phyloP scores from a whole-genome alignment of 768 basidiomycete genomes.

The Pleurotus cornucopiae region DNA sequence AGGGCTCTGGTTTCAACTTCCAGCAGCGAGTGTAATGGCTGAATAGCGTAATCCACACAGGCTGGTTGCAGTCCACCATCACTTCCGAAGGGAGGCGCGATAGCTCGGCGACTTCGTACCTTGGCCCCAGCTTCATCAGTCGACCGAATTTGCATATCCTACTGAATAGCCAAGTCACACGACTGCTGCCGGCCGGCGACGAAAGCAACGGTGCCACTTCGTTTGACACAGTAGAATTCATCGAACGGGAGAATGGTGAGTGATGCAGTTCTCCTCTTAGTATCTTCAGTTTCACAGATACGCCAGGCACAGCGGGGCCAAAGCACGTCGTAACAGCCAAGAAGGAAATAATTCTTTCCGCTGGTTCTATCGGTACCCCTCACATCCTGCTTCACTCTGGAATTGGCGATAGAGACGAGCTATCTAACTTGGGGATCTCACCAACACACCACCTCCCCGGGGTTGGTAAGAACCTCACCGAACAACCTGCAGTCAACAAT shows the following conservation, averaged over 20 bases:
- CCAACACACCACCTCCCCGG: slow-evolving; percentile 15
- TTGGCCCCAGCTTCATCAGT: slow-evolving; percentile 16
- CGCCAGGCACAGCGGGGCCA: neutral
- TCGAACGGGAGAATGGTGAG: neutral
- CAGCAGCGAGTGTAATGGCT: neutral
- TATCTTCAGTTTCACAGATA: neutral
- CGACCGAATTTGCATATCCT: slow-evolving; percentile 23
- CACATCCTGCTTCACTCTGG: slow-evolving; percentile 20
- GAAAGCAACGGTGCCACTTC: neutral
- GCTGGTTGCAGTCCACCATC: slow-evolving; percentile 16
- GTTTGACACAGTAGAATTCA: slow-evolving; percentile 17
- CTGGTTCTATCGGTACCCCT: slow-evolving; percentile 24
- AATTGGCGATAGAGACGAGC: slow-evolving; percentile 15
- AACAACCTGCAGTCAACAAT: slow-evolving; percentile 13
- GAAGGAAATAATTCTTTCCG: slow-evolving; percentile 25
- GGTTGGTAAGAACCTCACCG: slow-evolving; percentile 24
- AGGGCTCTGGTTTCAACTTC: neutral
- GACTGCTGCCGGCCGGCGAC: slow-evolving; percentile 2
- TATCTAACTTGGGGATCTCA: slow-evolving; percentile 11
- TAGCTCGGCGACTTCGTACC: slow-evolving; percentile 21
- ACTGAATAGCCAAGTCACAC: slow-evolving; percentile 13
- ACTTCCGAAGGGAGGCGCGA: slow-evolving; percentile 13
- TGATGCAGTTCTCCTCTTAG: neutral
- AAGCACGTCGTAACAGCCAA: slow-evolving; percentile 7
- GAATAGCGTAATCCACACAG: slow-evolving; percentile 4